Conservation (phyloP, 1,139 yeast species). For the Groenewaldozyma sp. region DNA sequence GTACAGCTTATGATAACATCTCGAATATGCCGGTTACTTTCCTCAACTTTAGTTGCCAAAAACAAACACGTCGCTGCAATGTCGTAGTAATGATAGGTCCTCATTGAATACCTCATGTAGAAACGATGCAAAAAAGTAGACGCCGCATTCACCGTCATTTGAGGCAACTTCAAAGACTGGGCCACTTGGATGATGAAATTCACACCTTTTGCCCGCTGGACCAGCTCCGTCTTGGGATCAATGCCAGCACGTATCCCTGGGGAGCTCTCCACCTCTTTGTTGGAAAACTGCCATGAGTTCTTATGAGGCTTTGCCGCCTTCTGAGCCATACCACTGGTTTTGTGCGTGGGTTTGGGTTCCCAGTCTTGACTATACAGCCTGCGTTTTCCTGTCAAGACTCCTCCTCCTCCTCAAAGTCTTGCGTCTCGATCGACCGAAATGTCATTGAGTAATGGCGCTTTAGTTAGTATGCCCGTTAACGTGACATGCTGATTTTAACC, state of each 20-base stretch:
- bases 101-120: constrained; percentile 38
- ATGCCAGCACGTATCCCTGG: constrained; percentile 35
- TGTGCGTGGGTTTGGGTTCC: no score
- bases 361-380: no score
- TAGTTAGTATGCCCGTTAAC: no score
- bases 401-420: no score
- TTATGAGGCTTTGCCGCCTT: constrained; percentile 3
- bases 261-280: constrained; percentile 13
- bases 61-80: constrained; percentile 43
- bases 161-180: constrained; percentile 36
- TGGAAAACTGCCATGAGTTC: constrained; percentile 10
- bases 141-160: constrained; percentile 41
- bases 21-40: constrained; percentile 37
- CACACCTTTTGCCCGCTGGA: constrained; percentile 39
- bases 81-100: constrained; percentile 34
- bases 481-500: no score
- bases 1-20: constrained; percentile 42
- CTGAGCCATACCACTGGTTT: no score
- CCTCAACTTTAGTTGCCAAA: constrained; percentile 45
- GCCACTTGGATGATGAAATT: constrained; percentile 39
- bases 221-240: constrained; percentile 33
- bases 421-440: no score
- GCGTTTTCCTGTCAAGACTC: no score
- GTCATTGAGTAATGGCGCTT: no score
- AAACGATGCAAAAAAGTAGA: constrained; percentile 42